A percentile compares a stretch with the other conserved stretches of the same genome.
Evolutionary conservation across 1,284 basidiomycete genomes (phyloP).

Genomic region (Cutaneotrichosporon cyanovorans): DNA sequence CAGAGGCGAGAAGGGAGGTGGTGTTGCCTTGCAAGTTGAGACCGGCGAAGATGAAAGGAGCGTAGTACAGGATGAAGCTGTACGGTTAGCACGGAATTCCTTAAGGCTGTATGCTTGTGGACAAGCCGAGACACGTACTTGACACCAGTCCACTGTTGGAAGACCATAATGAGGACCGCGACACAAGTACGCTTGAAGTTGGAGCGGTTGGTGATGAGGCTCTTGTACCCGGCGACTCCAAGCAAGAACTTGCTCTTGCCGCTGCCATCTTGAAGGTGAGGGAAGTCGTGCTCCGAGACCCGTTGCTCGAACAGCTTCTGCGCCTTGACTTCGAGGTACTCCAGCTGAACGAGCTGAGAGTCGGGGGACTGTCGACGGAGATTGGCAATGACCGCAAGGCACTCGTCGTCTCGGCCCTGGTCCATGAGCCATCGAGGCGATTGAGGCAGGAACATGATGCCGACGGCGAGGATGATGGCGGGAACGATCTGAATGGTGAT

Average conservation of each 20-base stretch:
- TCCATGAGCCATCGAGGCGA: constrained; percentile 55
- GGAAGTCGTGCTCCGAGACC: constrained; percentile 11
- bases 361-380: constrained; percentile 55
- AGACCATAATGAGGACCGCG: constrained; percentile 41
- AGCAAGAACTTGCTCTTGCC: too few species aligned
- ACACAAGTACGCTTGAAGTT: constrained; percentile 36
- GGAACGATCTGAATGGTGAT: constrained; percentile 68
- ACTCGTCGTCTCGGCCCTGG: constrained; percentile 63
- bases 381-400: constrained; percentile 55
- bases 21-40: constrained; percentile 27
- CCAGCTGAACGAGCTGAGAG: constrained; percentile 61
- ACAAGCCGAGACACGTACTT: too few species aligned
- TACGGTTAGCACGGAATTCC: too few species aligned
- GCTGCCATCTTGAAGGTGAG: too few species aligned
- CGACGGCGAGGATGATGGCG: constrained; percentile 40
- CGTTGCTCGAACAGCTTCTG: constrained; percentile 54
- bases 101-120: too few species aligned
- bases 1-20: constrained; percentile 37
- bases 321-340: constrained; percentile 70
- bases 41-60: constrained; percentile 17
- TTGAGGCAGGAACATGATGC: constrained; percentile 48
- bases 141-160: constrained; percentile 38
- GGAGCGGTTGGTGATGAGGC: constrained; percentile 17
- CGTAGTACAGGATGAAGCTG: constrained; percentile 13
- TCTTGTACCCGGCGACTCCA: too few species aligned